Evolutionary conservation across 352 stramenopile species (phyloP), one percentile per base, ranked within the genome.

Genomic region (Globisporangium recalcitrans): DNA sequence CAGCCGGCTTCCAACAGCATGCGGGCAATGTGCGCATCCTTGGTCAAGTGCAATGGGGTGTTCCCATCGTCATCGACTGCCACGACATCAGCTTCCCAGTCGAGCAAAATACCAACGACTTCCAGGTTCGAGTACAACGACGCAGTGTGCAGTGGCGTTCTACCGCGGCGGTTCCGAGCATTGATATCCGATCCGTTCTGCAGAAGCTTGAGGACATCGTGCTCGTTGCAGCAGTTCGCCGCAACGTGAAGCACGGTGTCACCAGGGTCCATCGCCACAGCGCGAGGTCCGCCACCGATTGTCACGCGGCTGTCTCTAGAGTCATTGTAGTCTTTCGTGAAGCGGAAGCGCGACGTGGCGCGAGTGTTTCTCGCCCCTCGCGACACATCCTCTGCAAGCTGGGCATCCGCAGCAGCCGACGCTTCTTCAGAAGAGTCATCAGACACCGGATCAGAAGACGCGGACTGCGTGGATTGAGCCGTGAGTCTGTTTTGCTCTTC

Each of bases 101-200:
- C 80, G 11, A 93, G 60, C 63, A 95, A 66, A 47, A 91, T 91
- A 13, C 76, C 77, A 1, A 96, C 81, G 24, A 93, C 85, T 40
- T 95, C 84, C 19, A 91, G 58, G 65, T 93, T 93, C 26, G 85
- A 75, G 55, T 95, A 90, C 49, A 92, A 62, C 21, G 85, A 87
- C 13, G 87, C 82, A 53, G 87, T 94, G 70, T 93, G 82, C 34
- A 96, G 69, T 34, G 85, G 87, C 22, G 87, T 96, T 31, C 85
- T 81, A 0, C 82, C 85, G 27, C 78, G 80, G 11, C 79, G 81
- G 58, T 96, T 96, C 32, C 75, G 78, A 22, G 87, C 83, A 58
- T 95, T 93, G 48, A 93, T 92, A 47, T 93, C 82, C 10, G 85
- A 91, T 29, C 87, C 87, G 56, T 93, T 95, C 63, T 96, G 83